Conservation (phyloP, 31 red algal species). For the Porphyra umbilicalis region DNA sequence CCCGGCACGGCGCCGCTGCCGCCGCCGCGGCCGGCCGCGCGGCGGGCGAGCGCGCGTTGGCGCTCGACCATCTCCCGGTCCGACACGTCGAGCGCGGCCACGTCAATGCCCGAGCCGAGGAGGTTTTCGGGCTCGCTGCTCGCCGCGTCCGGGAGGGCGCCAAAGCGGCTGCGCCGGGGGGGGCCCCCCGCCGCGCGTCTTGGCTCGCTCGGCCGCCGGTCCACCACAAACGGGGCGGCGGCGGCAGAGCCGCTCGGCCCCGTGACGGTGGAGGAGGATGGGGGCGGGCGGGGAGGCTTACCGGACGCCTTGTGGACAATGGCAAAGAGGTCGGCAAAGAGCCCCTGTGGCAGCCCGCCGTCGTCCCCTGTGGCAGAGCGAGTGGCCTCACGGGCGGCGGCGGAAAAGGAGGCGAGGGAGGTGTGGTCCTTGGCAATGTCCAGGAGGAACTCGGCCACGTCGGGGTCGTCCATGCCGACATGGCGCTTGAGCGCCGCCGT, state of each 20-base stretch:
- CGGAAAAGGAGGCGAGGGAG: conserved; percentile 18
- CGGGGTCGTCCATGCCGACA: conserved; percentile 47
- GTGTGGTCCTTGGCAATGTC: conserved; percentile 39
- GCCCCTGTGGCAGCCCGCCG: conserved; percentile 4
- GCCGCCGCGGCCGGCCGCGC: conserved; percentile 12
- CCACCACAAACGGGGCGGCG: not conserved
- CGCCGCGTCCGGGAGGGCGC: not conserved
- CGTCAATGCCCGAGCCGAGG: not conserved
- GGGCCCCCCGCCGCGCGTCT: not conserved
- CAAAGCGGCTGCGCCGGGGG: not conserved
- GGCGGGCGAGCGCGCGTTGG: not conserved
- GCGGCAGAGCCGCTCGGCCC: not conserved
- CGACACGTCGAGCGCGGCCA: conserved; percentile 10
- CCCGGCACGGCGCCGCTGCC: conserved; percentile 30
- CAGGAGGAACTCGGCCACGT: conserved; percentile 70
- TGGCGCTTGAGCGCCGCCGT: conserved; percentile 70
- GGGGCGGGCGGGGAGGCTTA: conserved; percentile 17
- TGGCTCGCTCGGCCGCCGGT: not conserved
- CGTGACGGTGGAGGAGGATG: conserved; percentile 22
- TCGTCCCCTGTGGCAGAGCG: conserved; percentile 28
- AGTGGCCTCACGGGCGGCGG: conserved; percentile 15
- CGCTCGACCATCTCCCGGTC: conserved; percentile 11
- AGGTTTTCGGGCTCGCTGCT: conserved; percentile 8
- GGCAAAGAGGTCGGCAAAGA: not conserved
- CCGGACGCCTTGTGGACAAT: not conserved